These are phyloP conservation scores for Exophiala phaeomuriformis DNA, from an alignment of 2,329 filamentous ascomycete genomes.

Conservation along the genomic window DNA sequence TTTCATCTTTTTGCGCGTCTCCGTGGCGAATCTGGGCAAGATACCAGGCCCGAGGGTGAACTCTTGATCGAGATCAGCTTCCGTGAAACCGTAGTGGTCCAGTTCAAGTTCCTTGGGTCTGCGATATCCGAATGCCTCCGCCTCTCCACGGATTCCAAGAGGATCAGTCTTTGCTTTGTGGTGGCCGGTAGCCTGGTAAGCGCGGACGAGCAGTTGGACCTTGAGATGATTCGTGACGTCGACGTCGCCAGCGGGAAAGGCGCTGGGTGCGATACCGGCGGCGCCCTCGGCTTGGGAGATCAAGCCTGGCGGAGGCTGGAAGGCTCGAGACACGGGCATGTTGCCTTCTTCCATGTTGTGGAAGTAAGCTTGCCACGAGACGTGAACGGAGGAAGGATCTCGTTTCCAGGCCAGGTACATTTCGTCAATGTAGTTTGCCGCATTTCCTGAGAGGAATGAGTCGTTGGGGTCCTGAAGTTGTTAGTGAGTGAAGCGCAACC, in stretches of 20 bases:
- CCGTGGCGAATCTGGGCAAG: constrained; percentile 82
- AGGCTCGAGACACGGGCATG: constrained; percentile 96
- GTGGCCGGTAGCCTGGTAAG: constrained; percentile 95
- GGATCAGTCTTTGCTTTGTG: constrained; percentile 98
- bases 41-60: constrained; percentile 92
- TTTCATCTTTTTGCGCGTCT: constrained; percentile 89
- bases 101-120: constrained; percentile 89
- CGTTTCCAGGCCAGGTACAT: constrained; percentile 99
- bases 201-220: constrained; percentile 92
- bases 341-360: constrained; percentile 97
- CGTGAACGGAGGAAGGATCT: constrained; percentile 85
- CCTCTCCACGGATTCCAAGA: constrained; percentile 82
- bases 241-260: constrained; percentile 49
- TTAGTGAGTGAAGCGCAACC: neutral
- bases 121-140: constrained; percentile 73
- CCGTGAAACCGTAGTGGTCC: constrained; percentile 89
- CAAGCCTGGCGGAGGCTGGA: constrained; percentile 88
- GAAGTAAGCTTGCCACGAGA: constrained; percentile 99
- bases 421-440: constrained; percentile 98
- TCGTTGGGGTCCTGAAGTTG: constrained; percentile 68
- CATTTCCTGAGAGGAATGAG: constrained; percentile 92
- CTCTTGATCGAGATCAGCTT: constrained; percentile 87
- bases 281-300: constrained; percentile 74
- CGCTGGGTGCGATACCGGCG: constrained; percentile 51
- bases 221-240: constrained; percentile 95